Percentiles rank a stretch among this genome's conserved stretches.
phyloP scores from a whole-genome alignment of 768 basidiomycete genomes.

The Kwoniella newhampshirensis region DNA sequence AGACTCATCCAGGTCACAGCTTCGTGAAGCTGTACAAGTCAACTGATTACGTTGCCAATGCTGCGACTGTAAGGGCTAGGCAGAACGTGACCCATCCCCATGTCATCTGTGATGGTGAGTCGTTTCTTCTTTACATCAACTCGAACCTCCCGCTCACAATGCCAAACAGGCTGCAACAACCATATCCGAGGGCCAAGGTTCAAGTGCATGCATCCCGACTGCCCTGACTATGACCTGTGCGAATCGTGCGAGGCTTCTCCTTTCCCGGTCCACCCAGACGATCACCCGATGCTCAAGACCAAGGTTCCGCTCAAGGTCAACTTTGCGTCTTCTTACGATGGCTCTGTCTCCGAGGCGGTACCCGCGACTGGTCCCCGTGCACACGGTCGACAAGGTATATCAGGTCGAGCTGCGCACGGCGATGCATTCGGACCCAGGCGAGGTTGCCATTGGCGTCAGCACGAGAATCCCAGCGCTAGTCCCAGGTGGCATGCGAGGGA shows the following conservation, averaged over 20 bases:
- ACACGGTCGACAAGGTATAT: conserved; percentile 11
- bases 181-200: conserved; percentile 42
- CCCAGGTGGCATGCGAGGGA: conserved; percentile 5
- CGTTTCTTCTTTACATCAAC: neutral
- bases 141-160: too few species aligned
- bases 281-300: conserved; percentile 53
- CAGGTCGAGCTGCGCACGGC: conserved; percentile 12
- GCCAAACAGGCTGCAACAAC: conserved; percentile 42
- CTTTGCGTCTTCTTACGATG: conserved; percentile 20
- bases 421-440: conserved; percentile 24
- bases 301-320: conserved; percentile 35
- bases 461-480: conserved; percentile 10
- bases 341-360: conserved; percentile 7
- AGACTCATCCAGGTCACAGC: conserved; percentile 43
- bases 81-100: conserved; percentile 30
- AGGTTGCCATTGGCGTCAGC: conserved; percentile 19
- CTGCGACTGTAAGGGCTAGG: conserved; percentile 6
- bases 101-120: conserved; percentile 46
- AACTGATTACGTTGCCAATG: conserved; percentile 31
- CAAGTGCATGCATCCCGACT: conserved; percentile 54
- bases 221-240: conserved; percentile 54
- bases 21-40: conserved; percentile 46
- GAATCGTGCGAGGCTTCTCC: conserved; percentile 49
- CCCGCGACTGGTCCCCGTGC: neutral
- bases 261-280: conserved; percentile 37